Conservation (phyloP, 2,329 filamentous ascomycete species). For the Fusarium continuum region DNA sequence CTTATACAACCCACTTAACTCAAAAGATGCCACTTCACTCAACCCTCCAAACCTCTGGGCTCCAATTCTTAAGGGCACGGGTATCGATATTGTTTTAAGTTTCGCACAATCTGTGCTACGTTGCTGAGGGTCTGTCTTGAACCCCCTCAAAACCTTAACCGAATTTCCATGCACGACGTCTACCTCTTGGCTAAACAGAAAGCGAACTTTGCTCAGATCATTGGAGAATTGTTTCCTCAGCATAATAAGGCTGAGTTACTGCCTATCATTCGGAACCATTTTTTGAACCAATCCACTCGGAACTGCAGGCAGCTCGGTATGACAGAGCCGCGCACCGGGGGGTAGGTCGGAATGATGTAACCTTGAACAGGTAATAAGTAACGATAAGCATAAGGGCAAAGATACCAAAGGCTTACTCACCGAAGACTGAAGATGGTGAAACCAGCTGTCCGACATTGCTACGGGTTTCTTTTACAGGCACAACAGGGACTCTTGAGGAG, state of each 20-base stretch:
- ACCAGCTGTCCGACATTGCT: slow-evolving; percentile 31
- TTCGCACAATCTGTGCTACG: slow-evolving; percentile 22
- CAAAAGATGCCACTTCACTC: neutral
- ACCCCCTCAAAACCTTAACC: slow-evolving; percentile 30
- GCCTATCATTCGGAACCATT: slow-evolving; percentile 12
- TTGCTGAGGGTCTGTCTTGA: slow-evolving; percentile 28
- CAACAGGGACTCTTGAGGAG: neutral
- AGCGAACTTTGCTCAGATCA: neutral
- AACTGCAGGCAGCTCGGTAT: slow-evolving; percentile 19
- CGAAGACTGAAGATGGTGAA: slow-evolving; percentile 31
- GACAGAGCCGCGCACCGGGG: slow-evolving; percentile 17
- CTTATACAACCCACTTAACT: neutral
- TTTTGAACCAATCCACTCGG: slow-evolving; percentile 1
- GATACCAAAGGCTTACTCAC: slow-evolving; percentile 22
- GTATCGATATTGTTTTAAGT: slow-evolving; percentile 5
- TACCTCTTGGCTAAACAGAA: neutral
- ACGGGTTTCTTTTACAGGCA: slow-evolving; percentile 20
- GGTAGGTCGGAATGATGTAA: slow-evolving; percentile 20
- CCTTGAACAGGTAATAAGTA: slow-evolving; percentile 1
- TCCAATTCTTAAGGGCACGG: neutral
- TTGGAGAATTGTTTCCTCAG: neutral
- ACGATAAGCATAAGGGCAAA: slow-evolving; percentile 15
- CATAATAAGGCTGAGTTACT: slow-evolving; percentile 30
- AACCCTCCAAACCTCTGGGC: neutral
- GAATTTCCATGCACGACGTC: neutral